phyloP scores from a whole-genome alignment of 345 rosid species.

The Salix koriyanagi region DNA sequence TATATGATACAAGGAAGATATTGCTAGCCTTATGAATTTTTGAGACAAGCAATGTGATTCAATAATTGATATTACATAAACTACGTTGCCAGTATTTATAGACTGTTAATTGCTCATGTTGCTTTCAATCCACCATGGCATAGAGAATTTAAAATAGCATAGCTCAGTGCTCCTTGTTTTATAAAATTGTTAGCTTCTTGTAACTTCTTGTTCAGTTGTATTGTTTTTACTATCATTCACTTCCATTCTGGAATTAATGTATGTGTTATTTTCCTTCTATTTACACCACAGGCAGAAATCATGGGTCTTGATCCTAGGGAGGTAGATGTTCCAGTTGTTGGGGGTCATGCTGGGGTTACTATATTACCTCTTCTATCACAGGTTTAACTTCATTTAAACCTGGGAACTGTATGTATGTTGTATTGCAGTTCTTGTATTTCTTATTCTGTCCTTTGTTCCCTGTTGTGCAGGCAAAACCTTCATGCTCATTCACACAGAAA shows the following conservation, averaged over 20 bases:
- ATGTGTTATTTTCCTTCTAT: slow-evolving; percentile 2
- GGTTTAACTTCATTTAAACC: slow-evolving; percentile 34
- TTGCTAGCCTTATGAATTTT: background rate
- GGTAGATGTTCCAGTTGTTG: slow-evolving; percentile 94
- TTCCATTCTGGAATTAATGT: background rate
- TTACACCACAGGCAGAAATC: slow-evolving; percentile 76
- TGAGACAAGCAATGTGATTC: background rate
- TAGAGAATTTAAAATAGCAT: background rate
- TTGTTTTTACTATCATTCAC: background rate
- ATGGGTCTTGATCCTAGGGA: slow-evolving; percentile 94
- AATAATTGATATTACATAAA: background rate
- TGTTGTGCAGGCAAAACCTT: slow-evolving; percentile 65
- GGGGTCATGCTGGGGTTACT: slow-evolving; percentile 94
- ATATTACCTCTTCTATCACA: slow-evolving; percentile 93
- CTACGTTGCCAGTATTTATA: background rate
- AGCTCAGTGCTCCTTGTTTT: background rate
- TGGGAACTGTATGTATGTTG: background rate
- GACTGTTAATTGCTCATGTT: background rate
- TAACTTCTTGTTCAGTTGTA: background rate
- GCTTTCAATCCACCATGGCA: background rate
- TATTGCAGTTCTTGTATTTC: background rate
- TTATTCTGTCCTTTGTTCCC: background rate
- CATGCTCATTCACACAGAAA: slow-evolving; percentile 66
- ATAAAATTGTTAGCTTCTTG: background rate
- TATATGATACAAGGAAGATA: background rate